Percentiles rank a stretch among this genome's conserved stretches.
phyloP scores from a whole-genome alignment of 306 rosid genomes.

The Leucaena leucocephala region DNA sequence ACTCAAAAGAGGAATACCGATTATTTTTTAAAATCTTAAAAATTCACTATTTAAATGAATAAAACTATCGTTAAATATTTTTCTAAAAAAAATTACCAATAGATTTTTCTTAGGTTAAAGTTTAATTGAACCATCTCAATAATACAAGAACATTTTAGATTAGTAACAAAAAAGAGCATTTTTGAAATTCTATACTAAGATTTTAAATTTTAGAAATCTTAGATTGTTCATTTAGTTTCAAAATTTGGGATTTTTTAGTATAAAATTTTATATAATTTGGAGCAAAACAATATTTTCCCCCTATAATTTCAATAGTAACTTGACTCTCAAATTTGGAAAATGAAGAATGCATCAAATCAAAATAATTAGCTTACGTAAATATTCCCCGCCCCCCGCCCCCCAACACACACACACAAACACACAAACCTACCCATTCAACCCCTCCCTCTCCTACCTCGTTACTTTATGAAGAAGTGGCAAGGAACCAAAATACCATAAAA shows the following conservation, averaged over 20 bases:
- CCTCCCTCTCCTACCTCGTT: not conserved
- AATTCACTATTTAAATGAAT: too few relatives aligned
- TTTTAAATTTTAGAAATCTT: not conserved
- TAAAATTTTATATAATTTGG: too few relatives aligned
- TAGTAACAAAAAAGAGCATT: not conserved
- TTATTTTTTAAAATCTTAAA: too few relatives aligned
- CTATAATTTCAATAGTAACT: not conserved
- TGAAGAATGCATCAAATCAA: not conserved
- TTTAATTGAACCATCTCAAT: too few relatives aligned
- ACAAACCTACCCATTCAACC: not conserved
- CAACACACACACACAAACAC: not conserved
- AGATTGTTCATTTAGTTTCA: not conserved
- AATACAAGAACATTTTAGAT: too few relatives aligned
- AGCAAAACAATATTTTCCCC: too few relatives aligned
- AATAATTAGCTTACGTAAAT: not conserved
- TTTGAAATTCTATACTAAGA: not conserved
- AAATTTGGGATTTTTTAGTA: not conserved
- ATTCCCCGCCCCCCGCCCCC: not conserved
- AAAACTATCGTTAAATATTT: too few relatives aligned
- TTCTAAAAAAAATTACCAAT: too few relatives aligned
- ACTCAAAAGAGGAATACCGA: too few relatives aligned
- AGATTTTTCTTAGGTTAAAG: too few relatives aligned
- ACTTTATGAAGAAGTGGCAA: not conserved
- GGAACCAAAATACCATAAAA: slow-evolving; percentile 14
- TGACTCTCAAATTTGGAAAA: not conserved